phyloP scores from a whole-genome alignment of 2,329 filamentous ascomycete species.

The Dothideomycetes sp. region DNA sequence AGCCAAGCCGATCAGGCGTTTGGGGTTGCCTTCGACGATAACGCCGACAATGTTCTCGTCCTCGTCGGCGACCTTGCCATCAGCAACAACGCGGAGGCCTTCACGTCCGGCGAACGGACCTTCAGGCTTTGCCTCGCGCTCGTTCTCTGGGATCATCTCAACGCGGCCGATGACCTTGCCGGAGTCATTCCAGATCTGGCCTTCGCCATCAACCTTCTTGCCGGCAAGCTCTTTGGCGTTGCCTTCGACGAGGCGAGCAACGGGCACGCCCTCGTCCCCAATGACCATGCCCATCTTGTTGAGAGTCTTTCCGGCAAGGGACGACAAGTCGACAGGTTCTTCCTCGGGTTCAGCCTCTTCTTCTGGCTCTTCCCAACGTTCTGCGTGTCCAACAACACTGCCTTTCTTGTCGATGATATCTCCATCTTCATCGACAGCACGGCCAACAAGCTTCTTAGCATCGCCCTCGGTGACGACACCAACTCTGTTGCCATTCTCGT shows the following conservation, averaged over 20 bases:
- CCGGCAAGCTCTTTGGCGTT: slow-evolving; percentile 52
- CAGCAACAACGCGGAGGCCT: slow-evolving; percentile 36
- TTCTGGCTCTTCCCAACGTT: slow-evolving; percentile 55
- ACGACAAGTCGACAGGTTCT: slow-evolving; percentile 31
- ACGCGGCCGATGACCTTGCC: slow-evolving; percentile 59
- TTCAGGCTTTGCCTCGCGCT: slow-evolving; percentile 42
- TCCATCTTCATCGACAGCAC: slow-evolving; percentile 40
- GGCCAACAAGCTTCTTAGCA: slow-evolving; percentile 39
- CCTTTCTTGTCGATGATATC: slow-evolving; percentile 44
- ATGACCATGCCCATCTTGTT: slow-evolving; percentile 42
- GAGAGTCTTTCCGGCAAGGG: slow-evolving; percentile 34
- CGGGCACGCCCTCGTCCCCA: slow-evolving; percentile 37
- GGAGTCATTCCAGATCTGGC: slow-evolving; percentile 61
- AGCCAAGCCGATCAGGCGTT: slow-evolving; percentile 46
- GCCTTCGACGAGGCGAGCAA: slow-evolving; percentile 57
- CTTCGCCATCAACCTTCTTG: slow-evolving; percentile 60
- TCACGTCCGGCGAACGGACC: slow-evolving; percentile 40
- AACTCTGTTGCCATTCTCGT: slow-evolving; percentile 39
- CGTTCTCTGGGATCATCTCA: slow-evolving; percentile 56
- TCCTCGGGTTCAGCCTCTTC: slow-evolving; percentile 40
- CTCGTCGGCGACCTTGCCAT: slow-evolving; percentile 38
- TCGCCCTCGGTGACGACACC: slow-evolving; percentile 39
- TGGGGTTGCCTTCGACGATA: slow-evolving; percentile 47
- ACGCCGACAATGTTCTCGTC: slow-evolving; percentile 41
- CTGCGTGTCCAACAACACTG: slow-evolving; percentile 39